Percentiles rank a stretch among this genome's conserved stretches.
phyloP scores from a whole-genome alignment of 768 basidiomycete genomes.

The Leccinum rimulosum region DNA sequence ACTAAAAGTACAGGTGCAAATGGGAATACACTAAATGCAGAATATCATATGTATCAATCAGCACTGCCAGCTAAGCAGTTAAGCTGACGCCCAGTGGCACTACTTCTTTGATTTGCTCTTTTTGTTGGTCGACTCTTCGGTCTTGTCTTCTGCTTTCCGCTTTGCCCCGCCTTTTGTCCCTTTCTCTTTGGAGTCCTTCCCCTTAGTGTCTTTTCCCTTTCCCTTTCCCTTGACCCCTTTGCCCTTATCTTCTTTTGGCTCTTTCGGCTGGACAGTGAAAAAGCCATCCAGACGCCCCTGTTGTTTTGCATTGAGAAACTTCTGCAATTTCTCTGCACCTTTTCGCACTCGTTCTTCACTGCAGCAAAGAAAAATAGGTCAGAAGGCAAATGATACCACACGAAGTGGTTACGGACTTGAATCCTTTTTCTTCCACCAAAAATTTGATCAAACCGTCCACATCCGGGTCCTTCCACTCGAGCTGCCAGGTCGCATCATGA shows the following conservation, averaged over 20 bases:
- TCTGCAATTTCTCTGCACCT: slow-evolving; percentile 89
- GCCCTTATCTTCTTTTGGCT: slow-evolving; percentile 44
- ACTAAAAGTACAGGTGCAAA: slow-evolving; percentile 15
- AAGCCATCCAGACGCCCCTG: slow-evolving; percentile 97
- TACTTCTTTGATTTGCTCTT: slow-evolving; percentile 43
- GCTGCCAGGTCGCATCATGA: slow-evolving; percentile 40
- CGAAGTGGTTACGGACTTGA: slow-evolving; percentile 59
- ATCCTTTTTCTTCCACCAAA: slow-evolving; percentile 91
- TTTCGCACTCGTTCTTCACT: slow-evolving; percentile 97
- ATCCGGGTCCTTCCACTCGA: slow-evolving; percentile 94
- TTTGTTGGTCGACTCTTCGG: slow-evolving; percentile 33
- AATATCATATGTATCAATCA: background rate
- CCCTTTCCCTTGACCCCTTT: slow-evolving; percentile 43
- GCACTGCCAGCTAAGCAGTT: background rate
- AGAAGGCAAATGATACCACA: background rate
- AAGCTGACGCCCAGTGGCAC: background rate
- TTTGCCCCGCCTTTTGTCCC: slow-evolving; percentile 15
- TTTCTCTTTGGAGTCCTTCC: slow-evolving; percentile 19
- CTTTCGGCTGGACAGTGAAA: slow-evolving; percentile 72
- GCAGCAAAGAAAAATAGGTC: slow-evolving; percentile 1
- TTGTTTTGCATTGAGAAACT: slow-evolving; percentile 85
- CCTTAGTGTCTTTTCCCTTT: slow-evolving; percentile 51
- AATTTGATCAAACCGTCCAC: slow-evolving; percentile 92
- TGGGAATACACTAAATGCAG: slow-evolving; percentile 9
- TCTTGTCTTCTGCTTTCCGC: slow-evolving; percentile 35